phyloP scores from a whole-genome alignment of 306 rosid species.

The Carpinus viminea region DNA sequence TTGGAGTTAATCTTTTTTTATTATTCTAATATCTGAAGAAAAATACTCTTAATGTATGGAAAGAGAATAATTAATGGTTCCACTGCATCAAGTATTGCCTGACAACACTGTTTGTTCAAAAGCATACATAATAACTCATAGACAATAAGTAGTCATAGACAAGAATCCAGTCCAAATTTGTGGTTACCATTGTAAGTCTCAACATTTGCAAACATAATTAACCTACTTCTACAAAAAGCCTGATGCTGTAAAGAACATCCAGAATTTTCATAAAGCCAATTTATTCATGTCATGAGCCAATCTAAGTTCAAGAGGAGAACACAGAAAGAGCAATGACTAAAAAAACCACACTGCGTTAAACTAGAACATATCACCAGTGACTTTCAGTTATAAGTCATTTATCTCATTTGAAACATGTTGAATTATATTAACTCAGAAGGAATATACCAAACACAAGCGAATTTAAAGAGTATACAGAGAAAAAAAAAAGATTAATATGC shows the following conservation, averaged over 20 bases:
- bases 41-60: not conserved
- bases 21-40: not conserved
- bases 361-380: not conserved
- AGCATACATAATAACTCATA: not conserved
- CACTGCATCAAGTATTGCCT: not conserved
- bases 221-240: not conserved
- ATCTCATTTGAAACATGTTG: not conserved
- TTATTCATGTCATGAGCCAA: not conserved
- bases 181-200: not conserved
- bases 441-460: not conserved
- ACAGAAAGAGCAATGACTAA: not conserved
- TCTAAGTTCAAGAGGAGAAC: not conserved
- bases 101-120: not conserved
- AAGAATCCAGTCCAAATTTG: not conserved
- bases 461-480: not conserved
- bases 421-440: not conserved
- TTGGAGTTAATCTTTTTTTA: not conserved
- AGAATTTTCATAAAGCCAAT: not conserved
- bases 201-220: not conserved
- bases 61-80: not conserved
- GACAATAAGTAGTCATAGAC: not conserved
- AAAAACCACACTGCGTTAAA: not conserved
- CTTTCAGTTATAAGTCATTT: not conserved
- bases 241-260: not conserved
- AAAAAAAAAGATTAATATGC: not conserved